Percentiles rank a stretch among this genome's conserved stretches.
phyloP scores from a whole-genome alignment of 768 basidiomycete genomes.

The Tulasnella sp. region DNA sequence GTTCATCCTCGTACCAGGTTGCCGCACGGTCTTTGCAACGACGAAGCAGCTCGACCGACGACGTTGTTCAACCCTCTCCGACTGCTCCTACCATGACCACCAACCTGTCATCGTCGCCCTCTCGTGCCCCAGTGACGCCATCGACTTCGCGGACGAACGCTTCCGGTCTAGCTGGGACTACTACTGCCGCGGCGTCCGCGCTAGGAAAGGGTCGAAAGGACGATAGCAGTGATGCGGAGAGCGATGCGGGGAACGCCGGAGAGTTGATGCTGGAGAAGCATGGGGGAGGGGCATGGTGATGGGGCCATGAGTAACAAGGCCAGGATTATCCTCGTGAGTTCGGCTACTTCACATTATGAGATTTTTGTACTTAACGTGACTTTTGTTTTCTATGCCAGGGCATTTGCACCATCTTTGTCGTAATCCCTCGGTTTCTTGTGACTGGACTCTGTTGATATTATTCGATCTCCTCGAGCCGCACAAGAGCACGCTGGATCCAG shows the following conservation, averaged over 20 bases:
- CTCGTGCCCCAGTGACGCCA: background rate
- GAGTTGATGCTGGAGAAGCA: slow-evolving; percentile 4
- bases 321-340: slow-evolving; percentile 73
- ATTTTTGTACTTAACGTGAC: too few relatives aligned
- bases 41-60: background rate
- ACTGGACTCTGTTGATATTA: too few relatives aligned
- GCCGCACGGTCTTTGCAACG: slow-evolving; percentile 5
- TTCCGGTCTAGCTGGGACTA: background rate
- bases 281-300: background rate
- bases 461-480: too few relatives aligned
- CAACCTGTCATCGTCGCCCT: background rate
- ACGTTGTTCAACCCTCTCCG: background rate
- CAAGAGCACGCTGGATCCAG: too few relatives aligned
- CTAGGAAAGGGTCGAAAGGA: background rate
- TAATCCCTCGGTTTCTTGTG: too few relatives aligned
- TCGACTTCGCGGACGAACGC: background rate
- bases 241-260: background rate
- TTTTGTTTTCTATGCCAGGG: background rate
- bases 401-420: too few relatives aligned
- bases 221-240: slow-evolving; percentile 1
- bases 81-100: too few relatives aligned
- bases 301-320: slow-evolving; percentile 68
- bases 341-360: background rate
- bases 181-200: background rate
- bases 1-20: background rate